phyloP scores from a whole-genome alignment of 169 alveolate genomes.

The Plasmodium malariae region DNA sequence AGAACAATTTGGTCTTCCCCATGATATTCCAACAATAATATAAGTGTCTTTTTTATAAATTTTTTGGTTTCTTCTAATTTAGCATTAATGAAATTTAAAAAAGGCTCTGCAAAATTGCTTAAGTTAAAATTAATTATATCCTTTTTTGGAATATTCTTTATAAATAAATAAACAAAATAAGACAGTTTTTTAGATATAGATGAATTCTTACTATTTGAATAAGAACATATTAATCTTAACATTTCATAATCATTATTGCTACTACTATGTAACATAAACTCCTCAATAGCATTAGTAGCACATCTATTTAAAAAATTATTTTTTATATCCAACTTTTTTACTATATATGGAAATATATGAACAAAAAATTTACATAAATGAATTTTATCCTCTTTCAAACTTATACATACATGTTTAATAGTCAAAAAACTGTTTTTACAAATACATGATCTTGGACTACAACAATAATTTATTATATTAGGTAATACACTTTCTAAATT shows the following conservation, averaged over 20 bases:
- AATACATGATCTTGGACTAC: slow-evolving; percentile 49
- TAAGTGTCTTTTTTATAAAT: slow-evolving; percentile 34
- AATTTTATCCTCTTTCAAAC: slow-evolving; percentile 7
- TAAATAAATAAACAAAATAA: slow-evolving; percentile 51
- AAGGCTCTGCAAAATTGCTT: slow-evolving; percentile 42
- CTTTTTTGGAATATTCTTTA: slow-evolving; percentile 48
- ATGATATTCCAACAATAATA: slow-evolving; percentile 19
- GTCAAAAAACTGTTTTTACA: slow-evolving; percentile 65
- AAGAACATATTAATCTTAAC: slow-evolving; percentile 53
- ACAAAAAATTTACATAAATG: slow-evolving; percentile 35
- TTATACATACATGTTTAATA: slow-evolving; percentile 53
- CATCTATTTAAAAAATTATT: slow-evolving; percentile 55
- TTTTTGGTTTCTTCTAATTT: slow-evolving; percentile 59
- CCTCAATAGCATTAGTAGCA: slow-evolving; percentile 31
- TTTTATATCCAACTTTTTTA: slow-evolving; percentile 46
- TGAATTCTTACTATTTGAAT: slow-evolving; percentile 46
- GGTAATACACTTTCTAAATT: slow-evolving; percentile 25
- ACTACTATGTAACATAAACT: slow-evolving; percentile 43
- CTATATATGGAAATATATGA: slow-evolving; percentile 23
- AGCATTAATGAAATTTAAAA: slow-evolving; percentile 61
- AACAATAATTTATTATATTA: slow-evolving; percentile 29
- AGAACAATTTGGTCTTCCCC: slow-evolving; percentile 16
- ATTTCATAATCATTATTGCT: slow-evolving; percentile 48
- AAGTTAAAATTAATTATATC: slow-evolving; percentile 21
- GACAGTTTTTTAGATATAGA: slow-evolving; percentile 35